phyloP scores from a whole-genome alignment of 352 stramenopile species.

The Aphanomyces cochlioides region DNA sequence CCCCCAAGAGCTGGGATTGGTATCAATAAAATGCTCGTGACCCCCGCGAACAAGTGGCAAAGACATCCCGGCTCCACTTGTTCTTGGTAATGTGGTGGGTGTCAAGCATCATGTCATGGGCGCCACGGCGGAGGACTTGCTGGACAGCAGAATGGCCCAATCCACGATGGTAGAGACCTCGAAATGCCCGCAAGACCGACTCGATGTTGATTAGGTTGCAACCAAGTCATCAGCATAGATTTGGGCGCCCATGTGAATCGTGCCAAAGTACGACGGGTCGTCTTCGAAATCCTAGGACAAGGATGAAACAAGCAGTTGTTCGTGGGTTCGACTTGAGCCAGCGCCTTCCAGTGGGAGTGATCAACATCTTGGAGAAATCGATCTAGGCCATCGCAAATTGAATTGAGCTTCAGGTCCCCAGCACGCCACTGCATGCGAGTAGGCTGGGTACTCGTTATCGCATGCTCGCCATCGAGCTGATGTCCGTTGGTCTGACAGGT shows the following conservation, averaged over 20 bases:
- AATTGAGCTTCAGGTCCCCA: conserved; percentile 37
- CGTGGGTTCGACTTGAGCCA: conserved; percentile 41
- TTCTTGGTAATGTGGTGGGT: conserved; percentile 77
- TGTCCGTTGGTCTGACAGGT: conserved; percentile 29
- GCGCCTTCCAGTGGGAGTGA: conserved; percentile 41
- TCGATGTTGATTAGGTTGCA: conserved; percentile 22
- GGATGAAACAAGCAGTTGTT: background rate
- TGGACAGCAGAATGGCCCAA: conserved; percentile 47
- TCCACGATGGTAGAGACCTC: conserved; percentile 52
- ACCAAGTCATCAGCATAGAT: conserved; percentile 44
- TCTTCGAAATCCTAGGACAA: background rate
- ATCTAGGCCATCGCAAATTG: conserved; percentile 50
- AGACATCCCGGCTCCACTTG: conserved; percentile 57
- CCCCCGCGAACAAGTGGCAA: conserved; percentile 35
- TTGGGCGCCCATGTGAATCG: conserved; percentile 54
- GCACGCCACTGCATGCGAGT: conserved; percentile 38
- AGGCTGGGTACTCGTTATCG: background rate
- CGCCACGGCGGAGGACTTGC: conserved; percentile 52
- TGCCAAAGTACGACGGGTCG: conserved; percentile 42
- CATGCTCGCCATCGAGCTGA: conserved; percentile 9
- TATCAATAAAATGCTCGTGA: conserved; percentile 58
- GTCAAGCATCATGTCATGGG: conserved; percentile 76
- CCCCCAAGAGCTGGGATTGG: conserved; percentile 55
- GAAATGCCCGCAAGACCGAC: conserved; percentile 43
- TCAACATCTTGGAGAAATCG: conserved; percentile 57